A percentile compares a stretch with the other conserved stretches of the same genome.
Conservation (phyloP, 768 basidiomycete genomes). For the Tricholomella constricta region DNA sequence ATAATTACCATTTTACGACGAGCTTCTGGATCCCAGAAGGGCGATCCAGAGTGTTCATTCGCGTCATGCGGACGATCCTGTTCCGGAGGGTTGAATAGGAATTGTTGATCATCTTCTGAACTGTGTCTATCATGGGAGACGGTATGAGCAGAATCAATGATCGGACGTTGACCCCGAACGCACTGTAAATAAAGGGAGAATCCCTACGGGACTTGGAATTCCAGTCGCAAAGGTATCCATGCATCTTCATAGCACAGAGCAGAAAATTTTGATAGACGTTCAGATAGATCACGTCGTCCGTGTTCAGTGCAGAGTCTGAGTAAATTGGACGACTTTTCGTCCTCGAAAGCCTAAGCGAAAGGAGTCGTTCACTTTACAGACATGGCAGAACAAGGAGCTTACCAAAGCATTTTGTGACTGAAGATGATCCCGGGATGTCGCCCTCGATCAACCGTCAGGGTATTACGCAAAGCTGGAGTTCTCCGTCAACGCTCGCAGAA, state of each 20-base stretch:
- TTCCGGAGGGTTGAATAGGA: conserved; percentile 53
- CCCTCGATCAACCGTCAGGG: conserved; percentile 70
- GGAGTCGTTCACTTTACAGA: background rate
- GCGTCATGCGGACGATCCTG: conserved; percentile 44
- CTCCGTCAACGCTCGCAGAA: background rate
- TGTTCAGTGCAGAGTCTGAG: conserved; percentile 73
- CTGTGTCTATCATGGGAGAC: conserved; percentile 47
- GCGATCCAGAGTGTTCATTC: conserved; percentile 34
- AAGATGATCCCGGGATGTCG: conserved; percentile 69
- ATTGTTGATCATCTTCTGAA: conserved; percentile 62
- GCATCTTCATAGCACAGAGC: conserved; percentile 83
- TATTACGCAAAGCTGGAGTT: conserved; percentile 50
- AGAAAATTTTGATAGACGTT: conserved; percentile 90
- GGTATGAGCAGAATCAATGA: background rate
- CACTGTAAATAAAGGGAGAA: conserved; percentile 57
- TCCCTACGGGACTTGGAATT: conserved; percentile 45
- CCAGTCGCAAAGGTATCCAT: conserved; percentile 75
- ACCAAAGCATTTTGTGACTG: conserved; percentile 75
- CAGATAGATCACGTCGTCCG: conserved; percentile 56
- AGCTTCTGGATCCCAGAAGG: conserved; percentile 48
- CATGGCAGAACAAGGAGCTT: conserved; percentile 22
- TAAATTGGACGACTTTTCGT: conserved; percentile 79
- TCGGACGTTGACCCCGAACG: conserved; percentile 15
- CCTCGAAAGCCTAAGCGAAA: conserved; percentile 63
- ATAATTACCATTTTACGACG: conserved; percentile 60